These are phyloP conservation scores for Fusarium albidum DNA, from an alignment of 2,329 filamentous ascomycete genomes.

Conservation along the genomic window DNA sequence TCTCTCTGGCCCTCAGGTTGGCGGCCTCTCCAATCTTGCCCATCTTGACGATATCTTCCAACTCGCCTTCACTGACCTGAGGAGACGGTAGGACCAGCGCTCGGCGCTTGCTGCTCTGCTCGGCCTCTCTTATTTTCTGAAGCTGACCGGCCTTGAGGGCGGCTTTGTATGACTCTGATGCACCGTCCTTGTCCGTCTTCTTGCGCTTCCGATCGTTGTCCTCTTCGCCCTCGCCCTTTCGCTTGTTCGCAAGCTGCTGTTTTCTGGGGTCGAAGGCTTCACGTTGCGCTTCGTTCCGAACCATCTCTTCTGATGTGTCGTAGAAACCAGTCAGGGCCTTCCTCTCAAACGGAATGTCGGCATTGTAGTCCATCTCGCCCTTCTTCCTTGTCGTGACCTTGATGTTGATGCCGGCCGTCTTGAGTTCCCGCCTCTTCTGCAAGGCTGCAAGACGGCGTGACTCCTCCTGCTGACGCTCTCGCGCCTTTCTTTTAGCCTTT, in stretches of 20 bases:
- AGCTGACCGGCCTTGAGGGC: conserved; percentile 93
- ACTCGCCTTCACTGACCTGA: conserved; percentile 89
- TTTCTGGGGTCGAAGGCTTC: conserved; percentile 91
- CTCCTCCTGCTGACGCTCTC: conserved; percentile 94
- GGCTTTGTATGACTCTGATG: conserved; percentile 82
- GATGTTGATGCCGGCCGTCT: conserved; percentile 98
- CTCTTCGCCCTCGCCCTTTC: conserved; percentile 92
- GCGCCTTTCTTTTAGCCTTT: conserved; percentile 97
- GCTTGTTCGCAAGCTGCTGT: conserved; percentile 88
- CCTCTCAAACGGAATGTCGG: conserved; percentile 97
- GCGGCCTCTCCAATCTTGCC: conserved; percentile 92
- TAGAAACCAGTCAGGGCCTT: conserved; percentile 89
- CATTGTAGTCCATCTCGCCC: conserved; percentile 99
- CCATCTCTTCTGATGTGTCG: conserved; percentile 85
- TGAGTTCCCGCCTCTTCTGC: conserved; percentile 95
- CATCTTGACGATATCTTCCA: conserved; percentile 99
- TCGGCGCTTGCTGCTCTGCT: conserved; percentile 93
- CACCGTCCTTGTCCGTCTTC: conserved; percentile 85
- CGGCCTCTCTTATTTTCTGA: conserved; percentile 94
- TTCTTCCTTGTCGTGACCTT: conserved; percentile 91
- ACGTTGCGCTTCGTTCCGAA: conserved; percentile 82
- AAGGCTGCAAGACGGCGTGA: conserved; percentile 87
- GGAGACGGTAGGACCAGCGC: conserved; percentile 84
- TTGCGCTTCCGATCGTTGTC: conserved; percentile 82
- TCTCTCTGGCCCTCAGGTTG: conserved; percentile 74